phyloP scores from a whole-genome alignment of 129 eudicot genomes.

The Kitagawia praeruptora region DNA sequence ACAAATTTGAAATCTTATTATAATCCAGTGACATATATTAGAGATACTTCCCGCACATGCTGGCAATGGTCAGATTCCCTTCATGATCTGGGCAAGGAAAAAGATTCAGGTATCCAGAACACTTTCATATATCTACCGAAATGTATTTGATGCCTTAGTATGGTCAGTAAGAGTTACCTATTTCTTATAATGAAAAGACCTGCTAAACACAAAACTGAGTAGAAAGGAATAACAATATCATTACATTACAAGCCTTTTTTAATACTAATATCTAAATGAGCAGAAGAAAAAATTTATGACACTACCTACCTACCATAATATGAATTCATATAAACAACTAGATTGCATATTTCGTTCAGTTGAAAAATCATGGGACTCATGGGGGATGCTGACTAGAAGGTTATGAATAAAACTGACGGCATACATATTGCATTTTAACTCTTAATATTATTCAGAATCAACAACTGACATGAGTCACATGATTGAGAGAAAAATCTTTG shows the following conservation, averaged over 20 bases:
- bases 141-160: not conserved
- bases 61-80: not conserved
- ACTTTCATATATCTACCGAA: not conserved
- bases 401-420: not conserved
- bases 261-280: not conserved
- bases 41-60: not conserved
- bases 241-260: not conserved
- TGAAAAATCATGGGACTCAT: not conserved
- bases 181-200: not conserved
- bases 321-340: not conserved
- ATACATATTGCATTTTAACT: not conserved
- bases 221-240: not conserved
- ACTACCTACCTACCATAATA: not conserved
- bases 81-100: not conserved
- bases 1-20: conserved; percentile 2
- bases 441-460: not conserved
- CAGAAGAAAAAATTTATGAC: not conserved
- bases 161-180: not conserved
- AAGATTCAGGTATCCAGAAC: not conserved
- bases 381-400: not conserved
- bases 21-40: not conserved
- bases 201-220: not conserved
- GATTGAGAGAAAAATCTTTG: not conserved
- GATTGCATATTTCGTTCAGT: too few relatives aligned
- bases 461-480: not conserved